Evolutionary conservation across 2,329 filamentous ascomycete species (phyloP), one percentile per base, ranked within the genome.

Genomic region (Talaromyces sp.): DNA sequence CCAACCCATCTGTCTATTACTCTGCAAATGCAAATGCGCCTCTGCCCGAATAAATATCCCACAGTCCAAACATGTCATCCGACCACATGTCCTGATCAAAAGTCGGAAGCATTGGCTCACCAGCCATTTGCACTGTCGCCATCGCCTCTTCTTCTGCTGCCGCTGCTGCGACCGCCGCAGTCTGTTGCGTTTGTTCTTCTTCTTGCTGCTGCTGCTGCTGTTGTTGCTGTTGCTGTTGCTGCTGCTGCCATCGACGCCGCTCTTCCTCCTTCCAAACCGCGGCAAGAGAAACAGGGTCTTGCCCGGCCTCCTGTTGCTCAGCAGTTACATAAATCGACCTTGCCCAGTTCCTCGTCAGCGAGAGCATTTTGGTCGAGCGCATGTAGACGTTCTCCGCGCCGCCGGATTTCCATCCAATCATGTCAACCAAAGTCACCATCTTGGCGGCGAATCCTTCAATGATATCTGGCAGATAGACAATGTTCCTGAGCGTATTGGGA

Each of bases 21-120:
- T 53, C 49, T 30, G 25, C 13, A 22, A 53, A 53, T 32, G 49
- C 28, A 19, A 53, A 53, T 17, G 44, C 19, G 15, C 25, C 25
- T 19, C 49, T 53, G 1, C 49, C 49, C 3, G 49, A 30, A 30
- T 58, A 59, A 47, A 62, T 19, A 42, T 56, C 52, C 60, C 60
- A 62, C 10, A 62, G 58, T 10, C 60, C 60, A 36, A 62, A 56
- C 4, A 59, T 44, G 44, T 62, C 60, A 19, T 62, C 52, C 1
- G 56, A 42, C 60, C 60, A 62, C 2, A 57, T 53, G 15, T 62
- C 60, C 25, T 58, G 56, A 30, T 62, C 58, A 28, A 62, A 59
- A 55, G 47, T 36, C 19, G 60, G 60, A 55, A 62, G 55, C 53
- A 62, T 52, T n/a, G 49, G 6, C 25, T 8, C 49, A 19, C 22